A percentile compares a stretch with the other conserved stretches of the same genome.
These are phyloP conservation scores for Brachypodium distachyon DNA, from an alignment of 202 grass and related monocot genomes.

Conservation along the genomic window DNA sequence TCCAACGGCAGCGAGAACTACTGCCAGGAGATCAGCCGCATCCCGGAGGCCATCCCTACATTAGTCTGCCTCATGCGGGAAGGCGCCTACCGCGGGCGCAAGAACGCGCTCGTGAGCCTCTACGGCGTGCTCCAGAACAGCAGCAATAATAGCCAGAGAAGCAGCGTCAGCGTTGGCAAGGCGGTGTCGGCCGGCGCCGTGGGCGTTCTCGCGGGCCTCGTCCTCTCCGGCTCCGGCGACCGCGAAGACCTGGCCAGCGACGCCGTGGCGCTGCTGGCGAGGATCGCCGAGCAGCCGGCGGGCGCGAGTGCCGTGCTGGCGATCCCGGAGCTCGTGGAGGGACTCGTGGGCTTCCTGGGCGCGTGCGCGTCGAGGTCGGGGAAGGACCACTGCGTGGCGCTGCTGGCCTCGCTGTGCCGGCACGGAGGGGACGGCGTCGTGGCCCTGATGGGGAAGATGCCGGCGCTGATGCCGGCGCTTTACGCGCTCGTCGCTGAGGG, in stretches of 20 bases:
- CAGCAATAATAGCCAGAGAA: too few relatives aligned
- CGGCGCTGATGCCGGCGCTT: conserved; percentile 49
- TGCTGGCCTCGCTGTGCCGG: conserved; percentile 48
- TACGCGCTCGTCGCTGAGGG: conserved; percentile 61
- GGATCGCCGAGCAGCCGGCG: conserved; percentile 30
- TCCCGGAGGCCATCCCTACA: conserved; percentile 55
- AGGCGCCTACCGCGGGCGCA: conserved; percentile 46
- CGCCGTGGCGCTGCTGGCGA: conserved; percentile 45
- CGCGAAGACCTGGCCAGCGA: conserved; percentile 41
- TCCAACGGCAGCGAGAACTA: conserved; percentile 42
- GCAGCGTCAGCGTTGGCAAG: conserved; percentile 22
- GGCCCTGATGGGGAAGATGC: conserved; percentile 44
- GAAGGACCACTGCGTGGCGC: conserved; percentile 46
- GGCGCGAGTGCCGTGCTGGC: conserved; percentile 44
- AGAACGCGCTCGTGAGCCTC: conserved; percentile 64
- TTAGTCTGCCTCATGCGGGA: conserved; percentile 46
- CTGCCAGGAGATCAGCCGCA: conserved; percentile 50
- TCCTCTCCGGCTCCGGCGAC: conserved; percentile 18
- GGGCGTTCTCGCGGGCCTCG: conserved; percentile 30
- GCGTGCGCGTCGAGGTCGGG: conserved; percentile 33
- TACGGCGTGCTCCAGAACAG: conserved; percentile 44
- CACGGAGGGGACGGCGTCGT: conserved; percentile 48
- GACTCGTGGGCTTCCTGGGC: conserved; percentile 42
- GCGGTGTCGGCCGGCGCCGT: conserved; percentile 45
- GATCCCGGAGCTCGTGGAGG: conserved; percentile 21